These are phyloP conservation scores for Ceratonia siliqua DNA, from an alignment of 306 rosid species.

Conservation along the genomic window DNA sequence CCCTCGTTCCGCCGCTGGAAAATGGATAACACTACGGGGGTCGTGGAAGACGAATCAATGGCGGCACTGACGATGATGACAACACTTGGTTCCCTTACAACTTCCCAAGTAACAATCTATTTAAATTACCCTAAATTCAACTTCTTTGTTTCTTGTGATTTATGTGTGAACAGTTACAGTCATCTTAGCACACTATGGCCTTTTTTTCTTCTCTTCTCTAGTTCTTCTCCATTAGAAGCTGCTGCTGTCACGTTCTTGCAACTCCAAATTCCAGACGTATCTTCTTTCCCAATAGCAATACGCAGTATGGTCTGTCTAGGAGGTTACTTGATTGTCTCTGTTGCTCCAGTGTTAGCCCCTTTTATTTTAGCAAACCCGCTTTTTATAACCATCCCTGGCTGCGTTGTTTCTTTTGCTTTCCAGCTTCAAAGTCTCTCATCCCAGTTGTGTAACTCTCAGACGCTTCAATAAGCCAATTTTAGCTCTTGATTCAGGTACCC, in stretches of 20 bases:
- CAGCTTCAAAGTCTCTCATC: conserved; percentile 2
- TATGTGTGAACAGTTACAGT: too few species aligned
- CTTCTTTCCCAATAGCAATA: conserved; percentile 1
- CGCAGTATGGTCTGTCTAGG: conserved; percentile 20
- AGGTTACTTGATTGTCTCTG: conserved; percentile 34
- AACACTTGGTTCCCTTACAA: neutral
- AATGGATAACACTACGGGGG: neutral
- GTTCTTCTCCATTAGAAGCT: conserved; percentile 27
- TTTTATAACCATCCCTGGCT: neutral
- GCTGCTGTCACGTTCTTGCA: conserved; percentile 16
- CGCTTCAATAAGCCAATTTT: neutral
- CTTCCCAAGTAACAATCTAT: conserved; percentile 31
- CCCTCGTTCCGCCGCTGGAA: neutral
- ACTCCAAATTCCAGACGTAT: conserved; percentile 21
- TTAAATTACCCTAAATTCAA: neutral
- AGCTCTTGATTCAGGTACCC: conserved; percentile 15
- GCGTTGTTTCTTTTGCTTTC: neutral
- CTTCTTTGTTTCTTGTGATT: too few species aligned
- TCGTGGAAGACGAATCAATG: neutral
- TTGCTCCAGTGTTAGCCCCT: neutral
- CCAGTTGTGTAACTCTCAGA: neutral
- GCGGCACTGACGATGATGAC: conserved; percentile 21
- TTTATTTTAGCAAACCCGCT: neutral
- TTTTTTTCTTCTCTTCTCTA: neutral
- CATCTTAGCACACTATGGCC: neutral